Base-by-base conservation (phyloP, 1,139 yeast genomes). In the Debaryomyces sp. region DNA sequence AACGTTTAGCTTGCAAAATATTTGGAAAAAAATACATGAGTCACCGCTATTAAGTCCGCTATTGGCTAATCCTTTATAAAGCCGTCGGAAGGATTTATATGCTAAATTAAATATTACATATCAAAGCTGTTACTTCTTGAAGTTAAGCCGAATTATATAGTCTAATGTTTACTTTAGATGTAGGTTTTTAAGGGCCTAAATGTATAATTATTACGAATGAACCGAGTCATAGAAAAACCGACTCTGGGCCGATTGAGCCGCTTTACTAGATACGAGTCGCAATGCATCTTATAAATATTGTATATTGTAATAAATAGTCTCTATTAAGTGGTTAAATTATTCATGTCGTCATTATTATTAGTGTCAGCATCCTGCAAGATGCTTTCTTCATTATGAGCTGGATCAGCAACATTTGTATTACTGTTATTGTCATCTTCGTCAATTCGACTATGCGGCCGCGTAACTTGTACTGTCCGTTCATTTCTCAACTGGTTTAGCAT, bases 401-500 rank as follows among this genome's bases (percentile, higher is more conserved):
- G 9, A 8, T 38, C 29, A n/a, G 17, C 41, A 24, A n/a, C 21
- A 35, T 12, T 10, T 10, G 17, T 12, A 17, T 7, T 17, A 15
- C 6, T 12, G 26, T 21, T 18, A n/a, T n/a, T 22, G 15, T 21
- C 38, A n/a, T 10, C n/a, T 17, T 10, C 8, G 13, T 35, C 38
- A 17, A 9, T 13, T 15, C 13, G 26, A 21, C 18, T 32, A 32
- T 32, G 18, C 12, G 35, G 15, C 9, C 15, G 38, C 6, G 15
- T 35, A 5, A 6, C n/a, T 4, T 17, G 8, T 23, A 17, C 30
- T 12, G 23, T 2, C 2, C 4, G 33, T 32, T 52, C 60, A 30
- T 49, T 56, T 36, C 80, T 53, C 24, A 76, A 59, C 45, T 71
- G 71, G 45, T 63, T 66, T 49, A 76, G 65, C 80, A 76, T 75